Evolutionary conservation across 2,329 filamentous ascomycete genomes (phyloP).

Genomic region (Fusarium newnesense): DNA sequence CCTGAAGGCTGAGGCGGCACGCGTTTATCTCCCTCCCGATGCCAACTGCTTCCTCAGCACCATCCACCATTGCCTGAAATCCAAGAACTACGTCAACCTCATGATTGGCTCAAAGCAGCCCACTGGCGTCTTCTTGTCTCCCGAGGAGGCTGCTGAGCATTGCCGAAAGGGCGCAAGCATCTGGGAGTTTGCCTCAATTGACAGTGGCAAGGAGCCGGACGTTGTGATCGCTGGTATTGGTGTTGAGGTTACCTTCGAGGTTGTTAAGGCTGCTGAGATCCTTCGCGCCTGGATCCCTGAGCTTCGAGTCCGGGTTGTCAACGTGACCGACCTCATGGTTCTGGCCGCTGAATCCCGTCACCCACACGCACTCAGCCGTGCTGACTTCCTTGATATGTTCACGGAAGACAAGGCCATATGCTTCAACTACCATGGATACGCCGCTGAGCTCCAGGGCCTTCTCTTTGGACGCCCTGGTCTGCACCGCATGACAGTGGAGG

Average conservation of each 20-base stretch:
- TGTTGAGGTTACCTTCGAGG: conserved; percentile 73
- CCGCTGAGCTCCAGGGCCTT: conserved; percentile 68
- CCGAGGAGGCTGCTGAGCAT: conserved; percentile 69
- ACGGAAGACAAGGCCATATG: conserved; percentile 64
- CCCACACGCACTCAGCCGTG: conserved; percentile 65
- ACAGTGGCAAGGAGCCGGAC: conserved; percentile 66
- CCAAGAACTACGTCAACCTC: conserved; percentile 73
- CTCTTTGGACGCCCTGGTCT: conserved; percentile 66
- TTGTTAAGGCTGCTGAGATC: conserved; percentile 68
- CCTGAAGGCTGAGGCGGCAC: conserved; percentile 67
- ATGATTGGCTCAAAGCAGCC: conserved; percentile 76
- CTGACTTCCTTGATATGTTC: conserved; percentile 66
- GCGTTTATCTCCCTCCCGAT: conserved; percentile 73
- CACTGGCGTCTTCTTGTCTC: conserved; percentile 67
- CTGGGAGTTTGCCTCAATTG: conserved; percentile 70
- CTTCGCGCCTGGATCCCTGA: conserved; percentile 60
- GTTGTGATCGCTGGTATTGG: conserved; percentile 73
- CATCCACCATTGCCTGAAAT: conserved; percentile 68
- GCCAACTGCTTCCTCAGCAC: conserved; percentile 76
- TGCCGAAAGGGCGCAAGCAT: conserved; percentile 68
- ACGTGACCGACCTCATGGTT: conserved; percentile 75
- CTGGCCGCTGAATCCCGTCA: conserved; percentile 65
- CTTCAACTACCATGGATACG: conserved; percentile 77
- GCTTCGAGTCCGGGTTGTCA: conserved; percentile 69
- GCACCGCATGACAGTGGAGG: conserved; percentile 64